A percentile compares a stretch with the other conserved stretches of the same genome.
These are phyloP conservation scores for Clarkia xantiana DNA, from an alignment of 345 rosid species.

Conservation along the genomic window DNA sequence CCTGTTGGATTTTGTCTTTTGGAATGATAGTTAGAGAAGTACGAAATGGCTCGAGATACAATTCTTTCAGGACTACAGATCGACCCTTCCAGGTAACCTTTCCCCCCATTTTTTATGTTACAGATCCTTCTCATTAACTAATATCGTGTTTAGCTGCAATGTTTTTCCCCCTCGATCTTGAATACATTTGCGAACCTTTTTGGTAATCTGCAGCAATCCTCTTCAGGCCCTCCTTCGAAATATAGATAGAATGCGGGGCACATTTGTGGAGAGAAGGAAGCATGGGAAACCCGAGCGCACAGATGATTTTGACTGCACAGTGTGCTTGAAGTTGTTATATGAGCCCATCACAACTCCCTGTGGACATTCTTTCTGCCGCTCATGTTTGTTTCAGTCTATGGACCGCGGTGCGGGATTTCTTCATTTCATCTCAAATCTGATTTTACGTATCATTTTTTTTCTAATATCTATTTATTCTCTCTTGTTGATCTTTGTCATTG, in stretches of 20 bases:
- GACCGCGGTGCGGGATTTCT: constrained; percentile 51
- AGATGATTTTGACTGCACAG: constrained; percentile 87
- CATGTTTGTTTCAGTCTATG: constrained; percentile 86
- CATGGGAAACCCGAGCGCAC: constrained; percentile 42
- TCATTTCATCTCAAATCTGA: not conserved
- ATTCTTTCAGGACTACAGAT: constrained; percentile 79
- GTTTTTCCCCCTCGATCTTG: not conserved
- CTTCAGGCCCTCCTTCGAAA: constrained; percentile 60
- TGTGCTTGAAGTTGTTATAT: constrained; percentile 76
- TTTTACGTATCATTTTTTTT: not conserved
- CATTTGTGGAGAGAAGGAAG: constrained; percentile 20
- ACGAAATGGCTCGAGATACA: constrained; percentile 59
- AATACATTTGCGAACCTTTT: constrained; percentile 10
- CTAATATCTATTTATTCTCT: not conserved
- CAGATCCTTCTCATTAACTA: not conserved
- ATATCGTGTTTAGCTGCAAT: no score
- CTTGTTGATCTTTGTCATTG: not conserved
- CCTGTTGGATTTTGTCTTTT: constrained; percentile 2
- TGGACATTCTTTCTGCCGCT: constrained; percentile 91
- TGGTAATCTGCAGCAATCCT: constrained; percentile 54
- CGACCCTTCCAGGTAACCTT: constrained; percentile 67
- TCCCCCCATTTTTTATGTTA: not conserved
- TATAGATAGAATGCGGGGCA: constrained; percentile 32
- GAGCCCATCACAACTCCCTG: constrained; percentile 91
- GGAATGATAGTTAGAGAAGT: constrained; percentile 66